Base-by-base conservation (phyloP, 1,139 yeast species). In the Ogataea hybrid region DNA sequence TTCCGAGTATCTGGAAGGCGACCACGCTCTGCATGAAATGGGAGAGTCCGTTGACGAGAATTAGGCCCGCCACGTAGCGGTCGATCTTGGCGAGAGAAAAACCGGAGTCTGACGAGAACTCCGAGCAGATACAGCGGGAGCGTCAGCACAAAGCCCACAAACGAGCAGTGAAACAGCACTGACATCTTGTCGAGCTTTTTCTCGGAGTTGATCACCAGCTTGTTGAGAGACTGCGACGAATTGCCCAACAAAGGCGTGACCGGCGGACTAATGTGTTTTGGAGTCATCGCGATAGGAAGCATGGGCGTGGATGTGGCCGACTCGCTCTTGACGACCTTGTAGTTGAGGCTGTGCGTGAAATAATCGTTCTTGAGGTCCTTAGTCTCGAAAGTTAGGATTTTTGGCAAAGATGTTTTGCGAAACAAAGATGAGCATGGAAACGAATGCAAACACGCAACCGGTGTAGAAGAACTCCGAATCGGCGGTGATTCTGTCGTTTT, bases 331-430 rank as follows among this genome's bases (percentile, higher is more conserved):
- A 58, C 53, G 12, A 60, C 52, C 41, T 51, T 56, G 46, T 56
- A 51, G 34, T 60, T 59, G 15, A 59, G 46, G 22, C 46, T 51
- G 18, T 46, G 52, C 6, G 57, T 48, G 34, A 58, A 57, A 29
- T 51, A 56, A 34, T 53, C 59, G 18, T 44, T 48, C 25, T 52
- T 45, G 6, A 44, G 10, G 25, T 50, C 43, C 37, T 46, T 39
- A 16, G 46, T 52, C 25, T 62, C 67, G 35, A 61, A 53, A 4
- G 96, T 87, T 43, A 90, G 68, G 44, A 88, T 77, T 52, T 78
- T 90, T 90, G 37, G 96, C 92, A 67, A 87, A 89, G 54, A 90
- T 87, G 63, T 90, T 90, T 61, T 90, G 97, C 12, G 88, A 73
- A 14, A 90, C 97, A 66, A 90, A 90, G 39, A 89, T 86, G 34